phyloP scores from a whole-genome alignment of 257 asterid genomes.

The Eucommia ulmoides region DNA sequence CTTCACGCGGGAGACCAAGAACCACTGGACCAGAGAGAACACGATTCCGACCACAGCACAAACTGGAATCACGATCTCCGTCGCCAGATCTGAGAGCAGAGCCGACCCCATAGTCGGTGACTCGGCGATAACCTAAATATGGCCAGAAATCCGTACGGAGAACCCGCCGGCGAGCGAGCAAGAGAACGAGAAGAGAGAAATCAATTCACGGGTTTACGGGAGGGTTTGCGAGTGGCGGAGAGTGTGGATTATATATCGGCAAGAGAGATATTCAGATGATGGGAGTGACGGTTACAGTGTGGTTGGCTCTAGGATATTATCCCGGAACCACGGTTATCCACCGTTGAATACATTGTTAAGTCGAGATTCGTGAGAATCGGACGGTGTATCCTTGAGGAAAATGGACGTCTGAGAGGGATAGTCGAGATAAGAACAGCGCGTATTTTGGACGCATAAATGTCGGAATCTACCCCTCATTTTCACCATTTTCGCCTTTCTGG shows the following conservation, averaged over 20 bases:
- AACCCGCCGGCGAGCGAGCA: not conserved
- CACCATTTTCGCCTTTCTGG: not conserved
- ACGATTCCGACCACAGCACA: slow-evolving; percentile 61
- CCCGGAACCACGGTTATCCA: not conserved
- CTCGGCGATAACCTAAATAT: not conserved
- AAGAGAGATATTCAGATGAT: not conserved
- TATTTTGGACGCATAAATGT: not conserved
- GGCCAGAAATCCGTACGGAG: not conserved
- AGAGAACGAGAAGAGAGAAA: no score
- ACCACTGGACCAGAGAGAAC: slow-evolving; percentile 70
- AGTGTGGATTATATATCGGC: not conserved
- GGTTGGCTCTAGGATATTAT: not conserved
- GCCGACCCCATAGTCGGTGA: slow-evolving; percentile 24
- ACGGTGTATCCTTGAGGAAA: not conserved
- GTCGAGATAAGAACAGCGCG: not conserved
- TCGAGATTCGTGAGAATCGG: not conserved
- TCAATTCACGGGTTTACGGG: no score
- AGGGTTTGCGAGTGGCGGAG: not conserved
- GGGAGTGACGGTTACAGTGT: not conserved
- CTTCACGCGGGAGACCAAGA: slow-evolving; percentile 61
- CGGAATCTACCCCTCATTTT: not conserved
- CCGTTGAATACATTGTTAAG: not conserved
- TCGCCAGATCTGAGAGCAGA: slow-evolving; percentile 59
- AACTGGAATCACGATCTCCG: slow-evolving; percentile 60
- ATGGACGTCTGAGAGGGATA: not conserved